Conservation (phyloP, 148 eudicot genomes). For the Cornus kousa region DNA sequence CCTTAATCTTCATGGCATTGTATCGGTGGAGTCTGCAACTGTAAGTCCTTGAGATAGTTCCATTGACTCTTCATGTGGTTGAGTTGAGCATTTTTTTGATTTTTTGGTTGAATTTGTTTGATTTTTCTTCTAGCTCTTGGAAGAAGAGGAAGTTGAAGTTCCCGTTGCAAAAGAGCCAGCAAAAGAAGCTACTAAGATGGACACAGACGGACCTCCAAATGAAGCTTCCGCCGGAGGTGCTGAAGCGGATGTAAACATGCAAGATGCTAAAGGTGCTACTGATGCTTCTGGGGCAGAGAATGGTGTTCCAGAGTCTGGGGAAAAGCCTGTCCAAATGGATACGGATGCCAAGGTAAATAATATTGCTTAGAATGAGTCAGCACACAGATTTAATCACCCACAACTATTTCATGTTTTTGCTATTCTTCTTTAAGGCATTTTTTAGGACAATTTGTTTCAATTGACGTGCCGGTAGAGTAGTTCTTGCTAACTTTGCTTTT, state of each 20-base stretch:
- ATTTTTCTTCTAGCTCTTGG: constrained; percentile 53
- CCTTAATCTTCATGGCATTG: constrained; percentile 75
- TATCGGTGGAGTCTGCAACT: constrained; percentile 74
- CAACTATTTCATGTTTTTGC: not conserved
- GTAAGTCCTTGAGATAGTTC: constrained; percentile 39
- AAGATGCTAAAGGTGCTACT: constrained; percentile 59
- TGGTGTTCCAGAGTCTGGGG: constrained; percentile 72
- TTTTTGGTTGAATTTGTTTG: not conserved
- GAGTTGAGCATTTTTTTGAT: not conserved
- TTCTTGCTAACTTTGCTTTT: too few species aligned
- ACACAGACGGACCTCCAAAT: constrained; percentile 54
- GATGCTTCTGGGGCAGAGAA: constrained; percentile 57
- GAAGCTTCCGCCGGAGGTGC: constrained; percentile 31
- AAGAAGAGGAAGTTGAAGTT: constrained; percentile 85
- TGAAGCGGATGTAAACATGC: constrained; percentile 76
- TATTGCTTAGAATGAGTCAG: not conserved
- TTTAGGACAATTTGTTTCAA: too few species aligned
- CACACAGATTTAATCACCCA: too few species aligned
- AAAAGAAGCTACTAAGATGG: constrained; percentile 65
- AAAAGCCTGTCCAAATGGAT: constrained; percentile 73
- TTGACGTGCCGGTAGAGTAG: too few species aligned
- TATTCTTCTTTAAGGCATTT: too few species aligned
- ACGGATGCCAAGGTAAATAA: constrained; percentile 71
- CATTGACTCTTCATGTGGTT: not conserved
- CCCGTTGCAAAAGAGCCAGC: constrained; percentile 63